Evolutionary conservation across 805 yeast species (phyloP).

Genomic region (Grigorovia transvaalensis): DNA sequence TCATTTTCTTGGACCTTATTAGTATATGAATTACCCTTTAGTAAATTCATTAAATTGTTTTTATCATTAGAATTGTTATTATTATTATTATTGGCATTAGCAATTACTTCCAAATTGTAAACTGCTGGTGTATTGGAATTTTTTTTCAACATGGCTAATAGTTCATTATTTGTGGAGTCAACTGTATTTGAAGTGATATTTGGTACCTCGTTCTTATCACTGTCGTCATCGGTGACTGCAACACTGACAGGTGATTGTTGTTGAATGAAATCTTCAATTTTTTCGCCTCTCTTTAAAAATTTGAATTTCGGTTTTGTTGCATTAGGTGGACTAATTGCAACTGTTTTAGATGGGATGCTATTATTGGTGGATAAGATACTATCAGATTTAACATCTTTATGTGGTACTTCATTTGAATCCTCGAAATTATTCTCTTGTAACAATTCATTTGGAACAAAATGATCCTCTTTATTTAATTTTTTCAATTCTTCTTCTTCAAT

Average conservation of each 20-base stretch:
- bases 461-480: constrained; percentile 7
- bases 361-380: constrained; percentile 10
- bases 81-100: not conserved
- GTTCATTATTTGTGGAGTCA: constrained; percentile 2
- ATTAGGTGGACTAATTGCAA: not conserved
- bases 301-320: constrained; percentile 25
- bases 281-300: constrained; percentile 31
- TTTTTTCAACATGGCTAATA: constrained; percentile 8
- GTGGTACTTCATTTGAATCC: constrained; percentile 14
- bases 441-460: constrained; percentile 2
- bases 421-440: constrained; percentile 11
- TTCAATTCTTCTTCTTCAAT: constrained; percentile 7
- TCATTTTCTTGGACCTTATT: not conserved
- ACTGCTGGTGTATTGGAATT: constrained; percentile 1
- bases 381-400: constrained; percentile 11
- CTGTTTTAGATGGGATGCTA: not conserved
- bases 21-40: not conserved
- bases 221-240: not conserved
- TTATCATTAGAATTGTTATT: not conserved
- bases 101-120: not conserved
- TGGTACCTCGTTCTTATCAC: not conserved
- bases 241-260: not conserved
- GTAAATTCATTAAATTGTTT: not conserved
- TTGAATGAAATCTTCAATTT: constrained; percentile 11
- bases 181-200: not conserved